These are phyloP conservation scores for Parietaria judaica DNA, from an alignment of 306 rosid genomes.

Conservation along the genomic window DNA sequence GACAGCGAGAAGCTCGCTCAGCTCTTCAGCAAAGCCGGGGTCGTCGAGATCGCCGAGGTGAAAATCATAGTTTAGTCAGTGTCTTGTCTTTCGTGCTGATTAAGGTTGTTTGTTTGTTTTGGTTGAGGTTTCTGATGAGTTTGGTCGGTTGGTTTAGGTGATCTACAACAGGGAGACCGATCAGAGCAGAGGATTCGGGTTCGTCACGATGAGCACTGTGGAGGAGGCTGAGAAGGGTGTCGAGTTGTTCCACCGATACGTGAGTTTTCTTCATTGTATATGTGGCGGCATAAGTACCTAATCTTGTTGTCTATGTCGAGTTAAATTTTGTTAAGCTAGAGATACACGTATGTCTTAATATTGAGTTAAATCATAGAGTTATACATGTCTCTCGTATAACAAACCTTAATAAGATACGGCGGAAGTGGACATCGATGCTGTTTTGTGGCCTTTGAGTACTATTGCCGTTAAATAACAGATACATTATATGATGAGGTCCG, in stretches of 20 bases:
- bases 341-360: too few species aligned
- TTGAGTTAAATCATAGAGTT: too few species aligned
- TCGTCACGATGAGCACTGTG: slow-evolving; percentile 34
- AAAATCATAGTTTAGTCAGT: not conserved
- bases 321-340: too few species aligned
- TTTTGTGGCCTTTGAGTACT: too few species aligned
- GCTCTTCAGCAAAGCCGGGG: slow-evolving; percentile 28
- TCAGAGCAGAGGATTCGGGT: slow-evolving; percentile 41
- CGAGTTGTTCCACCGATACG: slow-evolving; percentile 31
- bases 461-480: too few species aligned
- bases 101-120: slow-evolving; percentile 1
- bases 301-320: not conserved
- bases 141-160: slow-evolving; percentile 15
- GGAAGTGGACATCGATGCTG: too few species aligned
- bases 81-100: not conserved
- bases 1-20: slow-evolving; percentile 34
- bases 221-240: slow-evolving; percentile 41
- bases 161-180: slow-evolving; percentile 37
- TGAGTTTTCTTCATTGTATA: slow-evolving; percentile 10
- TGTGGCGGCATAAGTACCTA: too few species aligned
- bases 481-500: too few species aligned
- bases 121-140: too few species aligned
- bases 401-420: too few species aligned
- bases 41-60: slow-evolving; percentile 42
- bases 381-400: too few species aligned